phyloP scores from a whole-genome alignment of 2,329 filamentous ascomycete species.

The Aspergillus candidus region DNA sequence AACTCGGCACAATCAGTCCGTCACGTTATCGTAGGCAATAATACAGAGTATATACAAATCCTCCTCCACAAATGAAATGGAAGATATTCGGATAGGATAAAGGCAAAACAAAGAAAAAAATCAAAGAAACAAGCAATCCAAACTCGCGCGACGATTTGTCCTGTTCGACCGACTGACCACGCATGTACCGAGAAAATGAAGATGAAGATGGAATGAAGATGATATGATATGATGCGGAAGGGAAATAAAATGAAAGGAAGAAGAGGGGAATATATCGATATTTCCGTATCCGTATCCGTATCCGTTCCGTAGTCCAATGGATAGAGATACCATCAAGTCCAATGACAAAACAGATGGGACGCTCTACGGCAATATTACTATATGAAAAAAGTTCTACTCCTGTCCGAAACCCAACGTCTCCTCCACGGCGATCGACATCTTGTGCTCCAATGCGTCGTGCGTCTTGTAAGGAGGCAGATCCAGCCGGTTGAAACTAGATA shows the following conservation, averaged over 20 bases:
- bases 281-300: neutral
- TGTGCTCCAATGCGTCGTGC: conserved; percentile 75
- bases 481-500: conserved; percentile 82
- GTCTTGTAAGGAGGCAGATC: conserved; percentile 91
- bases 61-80: conserved; percentile 3
- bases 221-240: conserved; percentile 1
- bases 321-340: neutral
- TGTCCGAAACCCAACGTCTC: conserved; percentile 99
- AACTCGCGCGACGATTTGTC: conserved; percentile 5
- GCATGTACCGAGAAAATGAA: conserved; percentile 2
- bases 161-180: conserved; percentile 2
- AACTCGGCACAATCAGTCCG: too few species aligned
- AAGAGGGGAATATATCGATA: conserved; percentile 2
- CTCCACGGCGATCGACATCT: conserved; percentile 94
- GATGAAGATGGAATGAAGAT: neutral
- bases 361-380: conserved; percentile 8
- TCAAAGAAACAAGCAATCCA: conserved; percentile 1
- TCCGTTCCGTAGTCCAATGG: neutral
- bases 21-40: conserved; percentile 1
- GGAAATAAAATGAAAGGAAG: neutral
- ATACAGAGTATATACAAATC: conserved; percentile 16
- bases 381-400: conserved; percentile 56
- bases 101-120: conserved; percentile 2
- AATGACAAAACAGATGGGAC: conserved; percentile 2
- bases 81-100: neutral